These are phyloP conservation scores for Flaveria bidentis DNA, from an alignment of 129 eudicot genomes.

Conservation along the genomic window DNA sequence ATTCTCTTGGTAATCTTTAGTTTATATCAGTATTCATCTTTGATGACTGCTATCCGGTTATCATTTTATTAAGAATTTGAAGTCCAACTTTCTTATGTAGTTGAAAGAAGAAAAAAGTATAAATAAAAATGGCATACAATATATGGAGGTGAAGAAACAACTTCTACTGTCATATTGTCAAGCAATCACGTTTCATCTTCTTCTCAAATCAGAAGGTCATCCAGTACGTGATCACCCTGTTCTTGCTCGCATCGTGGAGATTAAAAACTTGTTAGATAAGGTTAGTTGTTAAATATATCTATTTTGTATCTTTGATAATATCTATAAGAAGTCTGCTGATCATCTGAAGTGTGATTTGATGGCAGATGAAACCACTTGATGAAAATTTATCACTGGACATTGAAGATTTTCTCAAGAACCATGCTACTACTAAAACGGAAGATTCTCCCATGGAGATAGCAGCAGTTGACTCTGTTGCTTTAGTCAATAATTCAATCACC, in stretches of 20 bases:
- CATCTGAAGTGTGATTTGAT: conserved; percentile 9
- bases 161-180: conserved; percentile 77
- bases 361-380: conserved; percentile 82
- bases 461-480: conserved; percentile 34
- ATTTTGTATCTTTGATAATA: background rate
- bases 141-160: conserved; percentile 75
- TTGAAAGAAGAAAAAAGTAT: conserved; percentile 47
- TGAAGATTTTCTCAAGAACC: conserved; percentile 47
- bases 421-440: conserved; percentile 21
- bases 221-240: conserved; percentile 94
- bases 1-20: background rate
- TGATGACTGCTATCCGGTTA: background rate
- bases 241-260: conserved; percentile 81
- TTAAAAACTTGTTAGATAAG: conserved; percentile 78
- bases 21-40: conserved; percentile 15
- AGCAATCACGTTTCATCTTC: conserved; percentile 88
- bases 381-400: conserved; percentile 56
- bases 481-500: conserved; percentile 19
- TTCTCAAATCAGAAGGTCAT: conserved; percentile 90
- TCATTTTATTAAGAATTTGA: background rate
- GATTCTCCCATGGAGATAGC: conserved; percentile 34
- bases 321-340: background rate
- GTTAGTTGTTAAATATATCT: conserved; percentile 33
- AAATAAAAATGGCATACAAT: conserved; percentile 62
- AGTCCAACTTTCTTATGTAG: conserved; percentile 35